A percentile compares a stretch with the other conserved stretches of the same genome.
These are phyloP conservation scores for Lenwebbia sp. DNA, from an alignment of 345 rosid species.

Conservation along the genomic window DNA sequence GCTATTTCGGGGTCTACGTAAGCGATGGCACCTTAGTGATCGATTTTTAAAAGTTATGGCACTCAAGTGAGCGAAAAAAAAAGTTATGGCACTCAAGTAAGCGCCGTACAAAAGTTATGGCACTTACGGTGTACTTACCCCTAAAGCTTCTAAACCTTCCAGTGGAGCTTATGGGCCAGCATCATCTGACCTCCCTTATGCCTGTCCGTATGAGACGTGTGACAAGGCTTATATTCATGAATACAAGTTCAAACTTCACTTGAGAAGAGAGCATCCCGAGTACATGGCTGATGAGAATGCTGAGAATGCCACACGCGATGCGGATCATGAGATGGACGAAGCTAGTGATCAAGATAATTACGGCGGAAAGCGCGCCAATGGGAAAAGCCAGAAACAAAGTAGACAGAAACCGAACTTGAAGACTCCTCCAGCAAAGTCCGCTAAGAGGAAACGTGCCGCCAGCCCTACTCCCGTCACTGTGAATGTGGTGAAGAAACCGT, in stretches of 20 bases:
- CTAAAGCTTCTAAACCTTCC: slow-evolving; percentile 43
- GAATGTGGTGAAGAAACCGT: slow-evolving; percentile 32
- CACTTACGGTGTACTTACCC: no score
- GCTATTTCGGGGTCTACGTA: no score
- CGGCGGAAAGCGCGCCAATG: slow-evolving; percentile 42
- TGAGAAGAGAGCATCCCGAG: slow-evolving; percentile 87
- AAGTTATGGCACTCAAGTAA: no score
- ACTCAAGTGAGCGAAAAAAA: no score
- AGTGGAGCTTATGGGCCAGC: slow-evolving; percentile 42
- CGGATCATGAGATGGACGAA: slow-evolving; percentile 64
- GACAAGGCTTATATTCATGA: slow-evolving; percentile 92
- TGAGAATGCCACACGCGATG: slow-evolving; percentile 32
- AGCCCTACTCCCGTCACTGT: slow-evolving; percentile 37
- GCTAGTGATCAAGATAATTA: slow-evolving; percentile 72
- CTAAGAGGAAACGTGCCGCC: slow-evolving; percentile 35
- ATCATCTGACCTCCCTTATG: slow-evolving; percentile 70
- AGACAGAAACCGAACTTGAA: slow-evolving; percentile 52
- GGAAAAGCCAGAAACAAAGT: slow-evolving; percentile 49
- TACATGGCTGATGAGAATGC: slow-evolving; percentile 55
- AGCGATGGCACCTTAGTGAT: no score
- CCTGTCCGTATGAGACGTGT: slow-evolving; percentile 80
- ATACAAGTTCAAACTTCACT: slow-evolving; percentile 92
- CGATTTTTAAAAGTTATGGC: no score
- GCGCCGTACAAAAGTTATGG: no score
- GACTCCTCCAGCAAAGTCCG: neutral